phyloP scores from a whole-genome alignment of 1,284 basidiomycete genomes.

The Sanghuangporus sanghuang region DNA sequence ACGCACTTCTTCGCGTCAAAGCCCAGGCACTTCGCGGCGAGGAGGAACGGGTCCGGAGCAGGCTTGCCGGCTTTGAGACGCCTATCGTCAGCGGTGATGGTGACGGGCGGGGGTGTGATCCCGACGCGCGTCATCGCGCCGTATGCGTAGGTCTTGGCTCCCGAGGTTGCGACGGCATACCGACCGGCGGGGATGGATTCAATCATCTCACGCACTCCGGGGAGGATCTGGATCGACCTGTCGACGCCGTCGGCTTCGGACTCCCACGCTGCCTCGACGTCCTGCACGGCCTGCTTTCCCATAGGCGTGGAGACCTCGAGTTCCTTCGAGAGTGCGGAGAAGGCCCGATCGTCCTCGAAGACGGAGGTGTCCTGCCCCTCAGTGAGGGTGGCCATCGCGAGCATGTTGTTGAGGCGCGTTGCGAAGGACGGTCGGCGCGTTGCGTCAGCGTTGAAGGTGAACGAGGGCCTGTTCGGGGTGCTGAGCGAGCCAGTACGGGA shows the following conservation, averaged over 20 bases:
- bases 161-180: slow-evolving; percentile 74
- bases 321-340: slow-evolving; percentile 32
- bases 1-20: slow-evolving; percentile 53
- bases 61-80: slow-evolving; percentile 38
- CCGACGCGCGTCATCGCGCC: slow-evolving; percentile 71
- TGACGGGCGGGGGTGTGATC: slow-evolving; percentile 66
- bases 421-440: slow-evolving; percentile 52
- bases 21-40: slow-evolving; percentile 69
- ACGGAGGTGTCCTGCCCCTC: slow-evolving; percentile 33
- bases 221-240: slow-evolving; percentile 67
- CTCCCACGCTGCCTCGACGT: slow-evolving; percentile 46
- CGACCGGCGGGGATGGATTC: slow-evolving; percentile 60
- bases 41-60: slow-evolving; percentile 70
- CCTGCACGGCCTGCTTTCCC: slow-evolving; percentile 23
- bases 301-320: slow-evolving; percentile 21
- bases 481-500: slow-evolving; percentile 24
- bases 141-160: slow-evolving; percentile 68
- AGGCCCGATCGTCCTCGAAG: slow-evolving; percentile 31
- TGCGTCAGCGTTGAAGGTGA: slow-evolving; percentile 13
- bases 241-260: slow-evolving; percentile 58
- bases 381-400: slow-evolving; percentile 39
- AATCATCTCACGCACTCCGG: slow-evolving; percentile 67
- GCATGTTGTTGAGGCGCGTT: slow-evolving; percentile 40
- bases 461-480: slow-evolving; percentile 25
- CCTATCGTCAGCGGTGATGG: slow-evolving; percentile 77